A percentile compares a stretch with the other conserved stretches of the same genome.
phyloP scores from a whole-genome alignment of 2,329 filamentous ascomycete species.

The Xylaria sp. region DNA sequence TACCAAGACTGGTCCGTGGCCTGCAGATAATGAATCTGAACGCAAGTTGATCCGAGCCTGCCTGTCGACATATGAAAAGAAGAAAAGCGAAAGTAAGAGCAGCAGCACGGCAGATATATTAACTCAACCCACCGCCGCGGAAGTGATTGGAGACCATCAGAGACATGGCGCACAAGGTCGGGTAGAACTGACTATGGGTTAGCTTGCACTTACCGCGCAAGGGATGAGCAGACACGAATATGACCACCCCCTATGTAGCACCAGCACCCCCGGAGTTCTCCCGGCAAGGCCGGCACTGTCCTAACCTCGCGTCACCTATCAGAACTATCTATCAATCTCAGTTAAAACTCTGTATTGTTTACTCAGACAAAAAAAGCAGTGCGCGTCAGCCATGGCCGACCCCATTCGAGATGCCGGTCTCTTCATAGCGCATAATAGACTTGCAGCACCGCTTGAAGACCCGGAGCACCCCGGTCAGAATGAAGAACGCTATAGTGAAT shows the following conservation, averaged over 20 bases:
- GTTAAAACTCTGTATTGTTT: background rate
- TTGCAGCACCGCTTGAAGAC: slow-evolving; percentile 8
- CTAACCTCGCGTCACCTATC: background rate
- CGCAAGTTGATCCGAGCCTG: no score
- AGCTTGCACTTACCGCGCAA: background rate
- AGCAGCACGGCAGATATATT: background rate
- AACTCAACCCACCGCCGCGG: background rate
- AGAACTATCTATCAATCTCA: background rate
- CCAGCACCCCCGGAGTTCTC: background rate
- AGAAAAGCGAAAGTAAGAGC: background rate
- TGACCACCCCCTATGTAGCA: background rate
- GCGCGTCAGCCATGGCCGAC: background rate
- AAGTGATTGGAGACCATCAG: background rate
- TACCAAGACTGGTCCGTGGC: no score
- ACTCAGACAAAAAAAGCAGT: background rate
- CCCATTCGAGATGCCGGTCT: background rate
- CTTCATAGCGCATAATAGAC: background rate
- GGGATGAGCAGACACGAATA: background rate
- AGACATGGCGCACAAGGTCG: background rate
- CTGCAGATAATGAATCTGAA: no score
- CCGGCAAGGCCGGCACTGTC: background rate
- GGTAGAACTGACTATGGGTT: background rate
- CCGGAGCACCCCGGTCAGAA: slow-evolving; percentile 22
- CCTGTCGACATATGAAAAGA: background rate
- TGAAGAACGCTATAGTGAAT: slow-evolving; percentile 19